phyloP scores from a whole-genome alignment of 1,284 basidiomycete species.

The Fistulinella staudtii region DNA sequence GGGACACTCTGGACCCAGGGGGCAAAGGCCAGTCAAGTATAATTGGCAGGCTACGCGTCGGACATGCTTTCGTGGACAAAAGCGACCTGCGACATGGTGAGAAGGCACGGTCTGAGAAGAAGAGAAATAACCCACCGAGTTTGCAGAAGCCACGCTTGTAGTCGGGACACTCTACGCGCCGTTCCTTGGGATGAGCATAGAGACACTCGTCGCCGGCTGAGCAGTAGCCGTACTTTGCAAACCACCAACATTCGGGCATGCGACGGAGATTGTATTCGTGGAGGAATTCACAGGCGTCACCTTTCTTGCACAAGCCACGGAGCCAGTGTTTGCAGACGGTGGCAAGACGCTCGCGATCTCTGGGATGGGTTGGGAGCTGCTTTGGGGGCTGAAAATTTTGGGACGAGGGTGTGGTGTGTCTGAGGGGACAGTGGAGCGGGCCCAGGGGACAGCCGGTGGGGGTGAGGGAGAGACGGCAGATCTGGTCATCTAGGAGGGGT shows the following conservation, averaged over 20 bases:
- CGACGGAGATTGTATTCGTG: conserved; percentile 98
- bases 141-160: conserved; percentile 96
- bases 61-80: conserved; percentile 91
- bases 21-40: conserved; percentile 94
- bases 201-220: conserved; percentile 97
- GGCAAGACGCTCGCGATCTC: conserved; percentile 81
- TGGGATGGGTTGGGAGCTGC: conserved; percentile 73
- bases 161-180: conserved; percentile 91
- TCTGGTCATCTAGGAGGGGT: conserved; percentile 71
- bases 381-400: conserved; percentile 87
- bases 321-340: conserved; percentile 99
- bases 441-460: conserved; percentile 86
- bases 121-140: conserved; percentile 54
- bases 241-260: conserved; percentile 99
- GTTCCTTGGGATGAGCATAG: conserved; percentile 95
- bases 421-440: conserved; percentile 80
- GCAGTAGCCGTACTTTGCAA: conserved; percentile 96
- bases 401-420: conserved; percentile 83
- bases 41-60: conserved; percentile 86
- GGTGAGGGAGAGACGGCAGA: conserved; percentile 80
- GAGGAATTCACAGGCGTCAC: conserved; percentile 96
- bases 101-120: neutral
- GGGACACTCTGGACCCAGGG: conserved; percentile 86
- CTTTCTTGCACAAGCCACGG: conserved; percentile 97
- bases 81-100: conserved; percentile 57